These are phyloP conservation scores for Eimeria sp. DNA, from an alignment of 169 alveolate genomes.

Conservation along the genomic window DNA sequence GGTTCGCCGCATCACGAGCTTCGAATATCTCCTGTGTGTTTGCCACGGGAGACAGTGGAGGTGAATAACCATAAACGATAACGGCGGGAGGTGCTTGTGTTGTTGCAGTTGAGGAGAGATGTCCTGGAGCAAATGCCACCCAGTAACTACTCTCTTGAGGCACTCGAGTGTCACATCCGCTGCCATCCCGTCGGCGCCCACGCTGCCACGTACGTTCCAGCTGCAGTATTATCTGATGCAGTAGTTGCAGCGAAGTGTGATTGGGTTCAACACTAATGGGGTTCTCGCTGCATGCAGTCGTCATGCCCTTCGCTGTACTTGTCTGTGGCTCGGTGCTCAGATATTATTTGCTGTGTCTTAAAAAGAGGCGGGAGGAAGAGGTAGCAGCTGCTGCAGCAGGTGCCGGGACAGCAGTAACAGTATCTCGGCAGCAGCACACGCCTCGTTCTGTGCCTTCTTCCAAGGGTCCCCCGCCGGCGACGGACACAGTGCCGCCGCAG, in stretches of 20 bases:
- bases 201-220: constrained; percentile 42
- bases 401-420: neutral
- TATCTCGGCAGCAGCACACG: neutral
- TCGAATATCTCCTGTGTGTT: neutral
- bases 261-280: neutral
- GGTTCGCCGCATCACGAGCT: neutral
- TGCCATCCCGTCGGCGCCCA: constrained; percentile 56
- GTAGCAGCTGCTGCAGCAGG: constrained; percentile 52
- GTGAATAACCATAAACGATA: no score
- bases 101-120: constrained; percentile 38
- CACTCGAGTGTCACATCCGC: constrained; percentile 66
- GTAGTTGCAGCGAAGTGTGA: neutral
- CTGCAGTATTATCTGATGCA: neutral
- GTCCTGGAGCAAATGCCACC: constrained; percentile 40
- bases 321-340: neutral
- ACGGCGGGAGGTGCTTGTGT: neutral
- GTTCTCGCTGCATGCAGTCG: neutral
- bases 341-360: constrained; percentile 10
- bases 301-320: neutral
- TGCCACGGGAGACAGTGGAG: neutral
- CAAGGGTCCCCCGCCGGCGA: neutral
- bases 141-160: constrained; percentile 16
- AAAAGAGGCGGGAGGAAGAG: constrained; percentile 59
- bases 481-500: neutral
- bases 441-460: neutral